Evolutionary conservation across 495 filamentous ascomycete genomes (phyloP).

Genomic region (Penicillium canescens): DNA sequence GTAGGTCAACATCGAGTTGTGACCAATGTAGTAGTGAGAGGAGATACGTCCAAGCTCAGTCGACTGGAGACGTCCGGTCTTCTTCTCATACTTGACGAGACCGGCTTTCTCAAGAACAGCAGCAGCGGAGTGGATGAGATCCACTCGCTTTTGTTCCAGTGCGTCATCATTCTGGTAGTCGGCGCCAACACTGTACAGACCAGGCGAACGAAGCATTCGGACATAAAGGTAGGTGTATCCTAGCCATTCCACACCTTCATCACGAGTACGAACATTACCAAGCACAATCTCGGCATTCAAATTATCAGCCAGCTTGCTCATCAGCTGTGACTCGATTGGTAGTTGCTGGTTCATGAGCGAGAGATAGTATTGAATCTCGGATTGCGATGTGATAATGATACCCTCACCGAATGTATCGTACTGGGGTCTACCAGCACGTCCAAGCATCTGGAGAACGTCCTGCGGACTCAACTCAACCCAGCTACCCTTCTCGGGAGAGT

Average conservation of each 20-base stretch:
- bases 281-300: conserved; percentile 96
- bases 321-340: conserved; percentile 95
- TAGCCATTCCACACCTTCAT: conserved; percentile 97
- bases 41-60: conserved; percentile 95
- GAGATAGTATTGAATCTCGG: conserved; percentile 94
- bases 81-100: conserved; percentile 93
- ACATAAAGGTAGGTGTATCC: conserved; percentile 99
- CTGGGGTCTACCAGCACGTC: conserved; percentile 92
- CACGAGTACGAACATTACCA: conserved; percentile 87
- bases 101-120: conserved; percentile 82
- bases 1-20: conserved; percentile 95
- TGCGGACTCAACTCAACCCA: conserved; percentile 98
- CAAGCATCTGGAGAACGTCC: conserved; percentile 98
- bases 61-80: conserved; percentile 81
- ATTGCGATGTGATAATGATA: conserved; percentile 96
- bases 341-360: conserved; percentile 96
- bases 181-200: conserved; percentile 90
- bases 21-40: conserved; percentile 97
- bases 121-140: conserved; percentile 93
- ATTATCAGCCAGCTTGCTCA: conserved; percentile 92
- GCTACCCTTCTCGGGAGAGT: conserved; percentile 97
- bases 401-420: conserved; percentile 98
- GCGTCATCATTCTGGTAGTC: conserved; percentile 93
- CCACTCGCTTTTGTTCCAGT: conserved; percentile 93
- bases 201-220: conserved; percentile 94